These are phyloP conservation scores for Saprolegnia parasitica DNA, from an alignment of 352 stramenopile species.

Conservation along the genomic window DNA sequence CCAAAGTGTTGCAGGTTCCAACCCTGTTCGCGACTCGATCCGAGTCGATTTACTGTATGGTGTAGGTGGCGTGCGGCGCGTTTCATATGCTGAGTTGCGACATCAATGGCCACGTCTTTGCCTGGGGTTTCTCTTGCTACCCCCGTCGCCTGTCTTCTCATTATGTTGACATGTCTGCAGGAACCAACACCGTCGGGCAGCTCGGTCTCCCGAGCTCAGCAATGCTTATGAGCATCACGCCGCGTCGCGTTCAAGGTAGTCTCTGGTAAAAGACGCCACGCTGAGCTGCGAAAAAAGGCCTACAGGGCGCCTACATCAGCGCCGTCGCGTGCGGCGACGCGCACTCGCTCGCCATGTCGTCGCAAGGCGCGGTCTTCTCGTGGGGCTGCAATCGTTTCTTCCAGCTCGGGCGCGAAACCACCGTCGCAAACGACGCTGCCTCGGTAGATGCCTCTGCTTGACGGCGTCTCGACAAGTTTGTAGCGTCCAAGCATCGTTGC, in stretches of 20 bases:
- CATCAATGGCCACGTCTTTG: slow-evolving; percentile 67
- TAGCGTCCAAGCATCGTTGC: slow-evolving; percentile 29
- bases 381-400: slow-evolving; percentile 69
- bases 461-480: too few species aligned
- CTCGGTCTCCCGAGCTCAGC: not conserved
- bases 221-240: too few species aligned
- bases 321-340: slow-evolving; percentile 64
- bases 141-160: too few species aligned
- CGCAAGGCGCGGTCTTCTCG: slow-evolving; percentile 53
- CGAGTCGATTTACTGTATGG: slow-evolving; percentile 3
- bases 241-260: slow-evolving; percentile 14
- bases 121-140: slow-evolving; percentile 55
- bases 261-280: slow-evolving; percentile 36
- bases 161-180: slow-evolving; percentile 18
- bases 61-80: slow-evolving; percentile 56
- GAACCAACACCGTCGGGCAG: slow-evolving; percentile 17
- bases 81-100: slow-evolving; percentile 68
- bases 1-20: slow-evolving; percentile 34
- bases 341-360: slow-evolving; percentile 63
- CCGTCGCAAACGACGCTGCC: slow-evolving; percentile 28
- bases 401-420: slow-evolving; percentile 48
- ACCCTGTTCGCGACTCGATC: not conserved
- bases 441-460: too few species aligned
- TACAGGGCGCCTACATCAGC: slow-evolving; percentile 56
- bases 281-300: slow-evolving; percentile 35